Evolutionary conservation across 2,329 filamentous ascomycete genomes (phyloP), one percentile per base, ranked within the genome.

Genomic region (Neoascochyta sp.): DNA sequence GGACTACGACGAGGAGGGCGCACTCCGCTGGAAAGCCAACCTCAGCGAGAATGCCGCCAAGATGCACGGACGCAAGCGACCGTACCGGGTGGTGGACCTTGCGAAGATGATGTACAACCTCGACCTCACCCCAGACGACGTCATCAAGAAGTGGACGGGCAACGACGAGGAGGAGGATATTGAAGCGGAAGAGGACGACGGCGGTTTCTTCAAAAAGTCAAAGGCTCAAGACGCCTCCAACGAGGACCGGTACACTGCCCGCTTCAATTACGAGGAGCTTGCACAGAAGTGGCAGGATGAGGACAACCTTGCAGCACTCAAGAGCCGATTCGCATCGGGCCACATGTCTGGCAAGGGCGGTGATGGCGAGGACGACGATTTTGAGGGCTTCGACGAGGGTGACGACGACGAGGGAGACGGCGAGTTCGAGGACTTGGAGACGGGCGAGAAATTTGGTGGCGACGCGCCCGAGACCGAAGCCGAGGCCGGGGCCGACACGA

Each of bases 81-180:
- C 82, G 10, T 95, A 85, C 52, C 80, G 88, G 32, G 82, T 87
- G 7, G 75, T 78, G 9, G 89, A 96, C 52, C 75, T 98, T 16
- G 86, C 87, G 1, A 80, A 85, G 45, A 74, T 93, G 62, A 83
- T 98, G 68, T 98, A 98, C 63, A 85, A 96, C 49, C 76, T 85
- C 21, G 78, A 80, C 8, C 65, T 98, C 16, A 78, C 81, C 1
- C 80, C 89, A 1, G 71, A 72, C 3, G 80, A 94, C 34, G 86
- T 89, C 1, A 68, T 95, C 21, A 75, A 76, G 46, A 80, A 76
- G 57, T 98, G 92, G 92, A 76, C 76, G 36, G 87, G 88, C 2
- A 76, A 84, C 22, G 68, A 71, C 3, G 66, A 70, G 1, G 68
- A 68, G 3, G 69, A 71, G 1, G 66, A 66, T 0, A 70, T 75